Evolutionary conservation across 2,329 filamentous ascomycete genomes (phyloP).

Genomic region (Penicillium sp.): DNA sequence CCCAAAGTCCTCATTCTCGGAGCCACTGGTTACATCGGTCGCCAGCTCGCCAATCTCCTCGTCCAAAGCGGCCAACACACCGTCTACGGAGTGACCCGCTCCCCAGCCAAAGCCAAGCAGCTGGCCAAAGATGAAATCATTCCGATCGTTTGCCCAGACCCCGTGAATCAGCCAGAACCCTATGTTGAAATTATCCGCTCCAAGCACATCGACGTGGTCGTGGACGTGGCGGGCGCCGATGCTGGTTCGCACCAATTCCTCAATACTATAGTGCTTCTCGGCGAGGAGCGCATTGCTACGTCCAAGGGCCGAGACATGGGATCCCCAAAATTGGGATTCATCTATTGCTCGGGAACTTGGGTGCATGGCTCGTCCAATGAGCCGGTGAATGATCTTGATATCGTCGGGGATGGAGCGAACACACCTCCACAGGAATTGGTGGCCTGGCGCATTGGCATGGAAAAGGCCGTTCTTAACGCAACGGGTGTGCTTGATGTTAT

Average conservation of each 20-base stretch:
- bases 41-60: conserved; percentile 3
- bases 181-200: conserved; percentile 1
- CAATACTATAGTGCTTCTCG: neutral
- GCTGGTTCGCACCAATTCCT: conserved; percentile 2
- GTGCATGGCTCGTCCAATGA: conserved; percentile 7
- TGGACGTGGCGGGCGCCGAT: conserved; percentile 3
- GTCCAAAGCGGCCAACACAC: conserved; percentile 33
- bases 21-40: conserved; percentile 26
- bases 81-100: conserved; percentile 21
- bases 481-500: neutral
- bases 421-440: conserved; percentile 1
- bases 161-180: conserved; percentile 1
- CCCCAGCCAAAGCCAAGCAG: conserved; percentile 49
- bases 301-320: neutral
- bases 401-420: neutral
- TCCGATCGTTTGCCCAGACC: conserved; percentile 1
- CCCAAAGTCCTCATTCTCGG: conserved; percentile 25
- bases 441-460: conserved; percentile 6
- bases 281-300: neutral
- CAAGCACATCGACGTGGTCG: conserved; percentile 9
- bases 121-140: conserved; percentile 47
- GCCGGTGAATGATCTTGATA: conserved; percentile 9
- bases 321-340: conserved; percentile 4
- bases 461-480: conserved; percentile 3
- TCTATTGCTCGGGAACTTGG: conserved; percentile 14